Conservation (phyloP, 1,139 yeast genomes). For the Blastobotrys capitulatus region DNA sequence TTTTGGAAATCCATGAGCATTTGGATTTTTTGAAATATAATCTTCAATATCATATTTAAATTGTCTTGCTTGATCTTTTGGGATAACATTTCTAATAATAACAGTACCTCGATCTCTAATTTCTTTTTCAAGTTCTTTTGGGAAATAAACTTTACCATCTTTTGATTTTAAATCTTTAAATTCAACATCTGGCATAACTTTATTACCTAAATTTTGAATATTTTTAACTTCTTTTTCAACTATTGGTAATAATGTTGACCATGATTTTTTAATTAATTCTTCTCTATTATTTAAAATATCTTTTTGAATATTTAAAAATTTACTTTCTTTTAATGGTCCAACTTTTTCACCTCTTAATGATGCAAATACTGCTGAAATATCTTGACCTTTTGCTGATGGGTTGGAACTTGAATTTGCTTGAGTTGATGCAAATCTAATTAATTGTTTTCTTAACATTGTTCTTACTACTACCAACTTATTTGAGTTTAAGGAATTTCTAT, state of each 20-base stretch:
- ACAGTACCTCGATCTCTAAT: conserved; percentile 31
- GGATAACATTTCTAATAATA: conserved; percentile 33
- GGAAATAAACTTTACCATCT: conserved; percentile 9
- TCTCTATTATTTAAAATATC: conserved; percentile 26
- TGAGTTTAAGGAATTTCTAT: too few species aligned
- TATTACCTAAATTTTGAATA: conserved; percentile 23
- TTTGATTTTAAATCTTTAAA: conserved; percentile 15
- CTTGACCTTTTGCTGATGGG: conserved; percentile 5
- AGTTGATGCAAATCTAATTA: neutral
- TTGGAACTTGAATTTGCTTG: neutral
- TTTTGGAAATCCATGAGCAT: conserved; percentile 26
- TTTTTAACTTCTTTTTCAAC: conserved; percentile 26
- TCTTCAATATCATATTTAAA: conserved; percentile 25
- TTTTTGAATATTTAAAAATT: conserved; percentile 26
- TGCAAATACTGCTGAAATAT: conserved; percentile 25
- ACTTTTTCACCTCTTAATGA: conserved; percentile 20
- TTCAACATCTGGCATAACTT: conserved; percentile 20
- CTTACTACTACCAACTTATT: too few species aligned
- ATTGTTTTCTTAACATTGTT: neutral
- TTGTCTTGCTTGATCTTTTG: conserved; percentile 28
- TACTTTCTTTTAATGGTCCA: conserved; percentile 17
- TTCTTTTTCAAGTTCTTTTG: conserved; percentile 9
- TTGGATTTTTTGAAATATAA: conserved; percentile 23
- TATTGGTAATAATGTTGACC: conserved; percentile 29
- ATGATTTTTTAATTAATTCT: conserved; percentile 24